phyloP scores from a whole-genome alignment of 805 yeast genomes.

The Priceomyces melissophilus region DNA sequence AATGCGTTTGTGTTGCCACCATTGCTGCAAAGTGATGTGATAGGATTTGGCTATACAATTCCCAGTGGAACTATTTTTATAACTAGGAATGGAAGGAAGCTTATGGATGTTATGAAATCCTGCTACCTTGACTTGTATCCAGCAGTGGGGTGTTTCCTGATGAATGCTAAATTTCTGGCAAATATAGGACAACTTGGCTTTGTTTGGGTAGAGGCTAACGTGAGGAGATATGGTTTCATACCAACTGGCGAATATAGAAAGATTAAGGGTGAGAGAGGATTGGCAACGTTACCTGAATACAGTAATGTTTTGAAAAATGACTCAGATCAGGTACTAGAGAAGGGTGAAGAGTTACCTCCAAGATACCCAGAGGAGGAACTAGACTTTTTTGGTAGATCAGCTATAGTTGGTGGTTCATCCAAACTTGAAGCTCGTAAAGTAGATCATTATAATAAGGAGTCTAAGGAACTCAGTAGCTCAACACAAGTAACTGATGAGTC shows the following conservation, averaged over 20 bases:
- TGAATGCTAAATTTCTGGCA: constrained; percentile 40
- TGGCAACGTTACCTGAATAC: constrained; percentile 38
- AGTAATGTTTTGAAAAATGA: constrained; percentile 31
- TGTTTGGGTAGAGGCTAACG: constrained; percentile 51
- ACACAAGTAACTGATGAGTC: constrained; percentile 26
- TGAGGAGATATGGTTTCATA: constrained; percentile 54
- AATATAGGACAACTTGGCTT: constrained; percentile 43
- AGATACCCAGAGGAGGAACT: constrained; percentile 60
- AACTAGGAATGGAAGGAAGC: constrained; percentile 54
- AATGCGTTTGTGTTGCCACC: constrained; percentile 51
- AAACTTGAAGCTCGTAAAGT: constrained; percentile 13
- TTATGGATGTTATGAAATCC: constrained; percentile 49
- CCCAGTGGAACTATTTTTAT: constrained; percentile 48
- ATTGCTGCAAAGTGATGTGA: constrained; percentile 49
- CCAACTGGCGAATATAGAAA: constrained; percentile 41
- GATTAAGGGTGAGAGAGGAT: constrained; percentile 36
- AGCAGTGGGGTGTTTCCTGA: constrained; percentile 49
- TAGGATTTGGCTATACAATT: constrained; percentile 53
- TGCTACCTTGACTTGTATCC: constrained; percentile 51
- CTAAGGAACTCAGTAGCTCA: constrained; percentile 8
- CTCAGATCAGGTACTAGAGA: constrained; percentile 57
- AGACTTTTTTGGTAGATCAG: constrained; percentile 54
- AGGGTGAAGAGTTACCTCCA: constrained; percentile 74
- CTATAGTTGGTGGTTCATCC: constrained; percentile 25
- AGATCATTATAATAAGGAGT: constrained; percentile 9